Evolutionary conservation across 495 filamentous ascomycete genomes (phyloP).

Genomic region (Tuber borchii): DNA sequence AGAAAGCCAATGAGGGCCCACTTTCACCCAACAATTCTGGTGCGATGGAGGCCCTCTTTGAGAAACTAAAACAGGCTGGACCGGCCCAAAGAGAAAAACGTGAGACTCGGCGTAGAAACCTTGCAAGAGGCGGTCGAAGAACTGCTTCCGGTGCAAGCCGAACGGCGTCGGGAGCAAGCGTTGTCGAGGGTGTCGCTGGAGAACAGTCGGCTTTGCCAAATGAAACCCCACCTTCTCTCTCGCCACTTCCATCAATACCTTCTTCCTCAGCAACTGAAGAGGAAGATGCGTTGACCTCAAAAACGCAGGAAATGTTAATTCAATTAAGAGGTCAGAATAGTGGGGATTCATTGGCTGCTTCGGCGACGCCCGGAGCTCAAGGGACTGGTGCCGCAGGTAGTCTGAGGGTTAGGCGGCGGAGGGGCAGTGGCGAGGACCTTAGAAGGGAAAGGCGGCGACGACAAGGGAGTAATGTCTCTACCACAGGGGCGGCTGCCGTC

Average conservation of each 20-base stretch:
- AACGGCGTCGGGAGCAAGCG: constrained; percentile 26
- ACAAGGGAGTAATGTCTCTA: constrained; percentile 38
- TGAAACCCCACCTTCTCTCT: constrained; percentile 20
- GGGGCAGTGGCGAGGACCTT: constrained; percentile 37
- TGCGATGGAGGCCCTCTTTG: constrained; percentile 92
- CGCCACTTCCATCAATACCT: constrained; percentile 23
- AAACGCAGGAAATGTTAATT: constrained; percentile 38
- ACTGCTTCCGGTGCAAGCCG: constrained; percentile 27
- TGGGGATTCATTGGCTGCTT: constrained; percentile 23
- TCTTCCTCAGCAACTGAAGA: constrained; percentile 24
- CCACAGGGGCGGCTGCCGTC: constrained; percentile 17
- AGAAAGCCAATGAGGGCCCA: constrained; percentile 47
- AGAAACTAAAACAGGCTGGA: constrained; percentile 89
- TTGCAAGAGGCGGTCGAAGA: constrained; percentile 27
- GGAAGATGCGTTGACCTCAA: constrained; percentile 35
- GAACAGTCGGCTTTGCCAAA: constrained; percentile 22
- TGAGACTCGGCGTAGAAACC: constrained; percentile 75
- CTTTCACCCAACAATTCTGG: constrained; percentile 59
- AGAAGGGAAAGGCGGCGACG: constrained; percentile 37
- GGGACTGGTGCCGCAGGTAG: constrained; percentile 12
- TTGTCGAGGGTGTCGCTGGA: constrained; percentile 17
- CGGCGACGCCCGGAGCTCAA: neutral
- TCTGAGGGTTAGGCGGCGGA: constrained; percentile 31
- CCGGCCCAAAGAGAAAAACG: constrained; percentile 81
- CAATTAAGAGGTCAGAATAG: constrained; percentile 31